These are phyloP conservation scores for Trichoderma sp. DNA, from an alignment of 2,329 filamentous ascomycete species.

Conservation along the genomic window DNA sequence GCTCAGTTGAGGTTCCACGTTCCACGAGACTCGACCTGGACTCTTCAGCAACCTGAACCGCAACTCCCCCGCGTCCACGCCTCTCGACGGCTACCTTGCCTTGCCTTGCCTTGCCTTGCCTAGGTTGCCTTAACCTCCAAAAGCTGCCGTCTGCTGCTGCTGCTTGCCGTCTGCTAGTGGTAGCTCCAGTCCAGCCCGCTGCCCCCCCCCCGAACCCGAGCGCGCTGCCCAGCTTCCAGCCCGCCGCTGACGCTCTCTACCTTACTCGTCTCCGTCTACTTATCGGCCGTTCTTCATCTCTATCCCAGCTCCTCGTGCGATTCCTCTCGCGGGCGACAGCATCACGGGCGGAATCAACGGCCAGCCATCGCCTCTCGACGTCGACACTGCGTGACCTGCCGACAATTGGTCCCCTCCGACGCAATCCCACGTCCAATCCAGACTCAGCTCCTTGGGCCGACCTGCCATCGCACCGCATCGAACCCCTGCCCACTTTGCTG, in stretches of 20 bases:
- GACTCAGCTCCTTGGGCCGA: constrained; percentile 16
- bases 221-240: constrained; percentile 8
- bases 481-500: constrained; percentile 25
- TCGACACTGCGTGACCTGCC: constrained; percentile 23
- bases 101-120: too few relatives aligned
- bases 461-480: constrained; percentile 10
- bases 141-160: constrained; percentile 7
- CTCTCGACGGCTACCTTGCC: constrained; percentile 14
- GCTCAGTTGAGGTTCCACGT: background rate
- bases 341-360: constrained; percentile 1
- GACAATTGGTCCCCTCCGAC: constrained; percentile 25
- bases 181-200: background rate
- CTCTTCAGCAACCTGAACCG: constrained; percentile 6
- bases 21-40: background rate
- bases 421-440: constrained; percentile 8
- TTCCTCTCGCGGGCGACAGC: background rate
- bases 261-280: background rate
- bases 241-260: constrained; percentile 21
- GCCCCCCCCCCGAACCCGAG: background rate
- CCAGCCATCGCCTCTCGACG: constrained; percentile 15
- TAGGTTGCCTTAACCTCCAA: background rate
- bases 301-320: background rate
- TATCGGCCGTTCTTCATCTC: constrained; percentile 4
- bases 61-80: constrained; percentile 26
- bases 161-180: constrained; percentile 2